Conservation (phyloP, 169 alveolate genomes). For the Plasmodium blacklocki region DNA sequence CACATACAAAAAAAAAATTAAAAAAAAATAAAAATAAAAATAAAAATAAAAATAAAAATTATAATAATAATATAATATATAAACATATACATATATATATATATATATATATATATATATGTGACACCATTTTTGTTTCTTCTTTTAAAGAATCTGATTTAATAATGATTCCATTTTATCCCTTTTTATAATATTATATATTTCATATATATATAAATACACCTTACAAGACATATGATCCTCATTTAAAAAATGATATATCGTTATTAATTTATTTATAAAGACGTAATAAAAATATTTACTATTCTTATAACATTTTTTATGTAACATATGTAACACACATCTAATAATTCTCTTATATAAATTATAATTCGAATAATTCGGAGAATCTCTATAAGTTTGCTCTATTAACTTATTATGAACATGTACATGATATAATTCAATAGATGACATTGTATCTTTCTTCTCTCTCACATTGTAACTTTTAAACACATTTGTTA, state of each 20-base stretch:
- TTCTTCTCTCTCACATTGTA: neutral
- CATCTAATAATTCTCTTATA: slow-evolving; percentile 34
- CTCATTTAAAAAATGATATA: slow-evolving; percentile 51
- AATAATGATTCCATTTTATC: slow-evolving; percentile 30
- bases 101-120: neutral
- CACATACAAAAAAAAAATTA: neutral
- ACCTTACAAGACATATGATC: slow-evolving; percentile 1
- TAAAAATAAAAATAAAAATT: neutral
- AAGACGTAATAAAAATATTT: slow-evolving; percentile 54
- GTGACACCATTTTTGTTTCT: neutral
- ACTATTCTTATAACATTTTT: slow-evolving; percentile 40
- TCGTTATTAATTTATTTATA: slow-evolving; percentile 61
- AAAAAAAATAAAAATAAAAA: neutral
- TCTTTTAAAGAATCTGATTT: slow-evolving; percentile 33
- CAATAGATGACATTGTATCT: neutral
- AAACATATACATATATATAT: neutral
- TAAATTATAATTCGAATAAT: slow-evolving; percentile 25
- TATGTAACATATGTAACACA: slow-evolving; percentile 44
- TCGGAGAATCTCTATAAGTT: slow-evolving; percentile 14
- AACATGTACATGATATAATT: slow-evolving; percentile 7
- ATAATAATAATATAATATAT: neutral
- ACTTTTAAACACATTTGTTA: too few species aligned
- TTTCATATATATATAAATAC: slow-evolving; percentile 61
- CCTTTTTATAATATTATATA: slow-evolving; percentile 30
- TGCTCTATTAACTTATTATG: slow-evolving; percentile 35